Percentiles rank a stretch among this genome's conserved stretches.
Conservation (phyloP, 306 rosid genomes). For the Psophocarpus tetragonolobus region DNA sequence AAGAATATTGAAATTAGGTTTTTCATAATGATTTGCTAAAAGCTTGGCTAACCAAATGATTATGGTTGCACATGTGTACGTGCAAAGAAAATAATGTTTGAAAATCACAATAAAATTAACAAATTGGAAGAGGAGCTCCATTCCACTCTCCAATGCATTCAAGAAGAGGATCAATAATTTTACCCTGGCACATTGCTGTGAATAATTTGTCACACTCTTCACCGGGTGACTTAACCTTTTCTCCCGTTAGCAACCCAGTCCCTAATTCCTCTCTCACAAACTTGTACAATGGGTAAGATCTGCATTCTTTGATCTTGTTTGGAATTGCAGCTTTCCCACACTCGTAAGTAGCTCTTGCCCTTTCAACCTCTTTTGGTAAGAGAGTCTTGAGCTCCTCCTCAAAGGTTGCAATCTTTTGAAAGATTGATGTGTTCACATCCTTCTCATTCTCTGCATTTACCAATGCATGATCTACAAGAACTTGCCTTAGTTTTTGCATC, state of each 20-base stretch:
- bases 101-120: constrained; percentile 28
- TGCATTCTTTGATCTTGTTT: constrained; percentile 69
- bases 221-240: constrained; percentile 68
- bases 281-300: constrained; percentile 81
- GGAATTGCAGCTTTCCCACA: constrained; percentile 51
- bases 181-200: constrained; percentile 71
- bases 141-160: constrained; percentile 79
- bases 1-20: constrained; percentile 7
- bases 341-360: constrained; percentile 60
- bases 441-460: constrained; percentile 62
- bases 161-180: constrained; percentile 77
- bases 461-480: constrained; percentile 75
- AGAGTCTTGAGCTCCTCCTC: constrained; percentile 66
- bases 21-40: not conserved
- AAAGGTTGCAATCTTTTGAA: constrained; percentile 72
- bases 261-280: constrained; percentile 78
- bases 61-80: not conserved
- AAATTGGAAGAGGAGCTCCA: constrained; percentile 82
- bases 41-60: not conserved
- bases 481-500: constrained; percentile 74
- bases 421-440: constrained; percentile 66
- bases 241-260: constrained; percentile 59
- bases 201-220: constrained; percentile 79
- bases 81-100: constrained; percentile 13
- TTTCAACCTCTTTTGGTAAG: constrained; percentile 81